Evolutionary conservation across 352 stramenopile genomes (phyloP).

Genomic region (Saprolegnia parasitica): DNA sequence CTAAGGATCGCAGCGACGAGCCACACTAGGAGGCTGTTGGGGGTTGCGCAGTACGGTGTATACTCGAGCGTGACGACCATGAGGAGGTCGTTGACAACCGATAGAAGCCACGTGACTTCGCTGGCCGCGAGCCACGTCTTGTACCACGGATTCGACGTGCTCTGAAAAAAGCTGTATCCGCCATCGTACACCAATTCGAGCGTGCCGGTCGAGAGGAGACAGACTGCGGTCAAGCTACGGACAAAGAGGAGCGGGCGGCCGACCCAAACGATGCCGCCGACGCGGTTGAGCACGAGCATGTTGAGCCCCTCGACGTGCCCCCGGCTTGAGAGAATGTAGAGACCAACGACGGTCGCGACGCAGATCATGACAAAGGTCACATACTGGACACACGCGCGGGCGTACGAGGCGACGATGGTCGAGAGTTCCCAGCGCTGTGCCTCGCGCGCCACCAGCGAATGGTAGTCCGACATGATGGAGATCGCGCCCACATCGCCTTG

Average conservation of each 20-base stretch:
- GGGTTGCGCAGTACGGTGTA: background rate
- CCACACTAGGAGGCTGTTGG: conserved; percentile 22
- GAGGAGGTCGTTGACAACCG: conserved; percentile 14
- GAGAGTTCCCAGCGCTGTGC: background rate
- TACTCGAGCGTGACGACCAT: conserved; percentile 20
- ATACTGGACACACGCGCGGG: conserved; percentile 17
- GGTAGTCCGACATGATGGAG: background rate
- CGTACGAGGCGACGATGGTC: background rate
- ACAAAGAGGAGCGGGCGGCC: conserved; percentile 18
- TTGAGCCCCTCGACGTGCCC: conserved; percentile 22
- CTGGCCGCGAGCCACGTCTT: conserved; percentile 18
- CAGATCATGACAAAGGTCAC: conserved; percentile 15
- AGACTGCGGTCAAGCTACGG: conserved; percentile 16
- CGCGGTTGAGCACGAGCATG: conserved; percentile 22
- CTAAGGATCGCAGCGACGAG: background rate
- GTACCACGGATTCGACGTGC: background rate
- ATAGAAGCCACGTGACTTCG: conserved; percentile 19
- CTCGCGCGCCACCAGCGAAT: background rate
- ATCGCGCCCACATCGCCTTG: background rate
- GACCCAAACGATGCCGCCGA: conserved; percentile 26
- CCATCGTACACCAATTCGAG: background rate
- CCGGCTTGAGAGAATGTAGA: conserved; percentile 18
- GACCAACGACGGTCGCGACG: background rate
- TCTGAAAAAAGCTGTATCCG: background rate
- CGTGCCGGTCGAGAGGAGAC: conserved; percentile 11